Conservation (phyloP, 2,329 filamentous ascomycete genomes). For the Lecanosticta acicola region DNA sequence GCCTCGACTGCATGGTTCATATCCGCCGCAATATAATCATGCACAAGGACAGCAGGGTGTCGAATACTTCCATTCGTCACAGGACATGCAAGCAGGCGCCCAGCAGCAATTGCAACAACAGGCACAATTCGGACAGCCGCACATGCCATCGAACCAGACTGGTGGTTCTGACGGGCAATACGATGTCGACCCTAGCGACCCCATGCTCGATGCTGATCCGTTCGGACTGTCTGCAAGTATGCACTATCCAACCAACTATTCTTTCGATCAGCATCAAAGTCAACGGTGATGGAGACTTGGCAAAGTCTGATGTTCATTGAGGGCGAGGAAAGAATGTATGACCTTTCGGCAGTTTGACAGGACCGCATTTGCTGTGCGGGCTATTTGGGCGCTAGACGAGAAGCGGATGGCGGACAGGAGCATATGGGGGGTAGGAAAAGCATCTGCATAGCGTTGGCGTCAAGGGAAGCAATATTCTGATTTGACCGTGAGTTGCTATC, state of each 20-base stretch:
- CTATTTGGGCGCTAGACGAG: slow-evolving; percentile 13
- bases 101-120: slow-evolving; percentile 14
- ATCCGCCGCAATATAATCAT: slow-evolving; percentile 25
- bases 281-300: background rate
- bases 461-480: background rate
- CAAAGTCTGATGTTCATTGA: slow-evolving; percentile 1
- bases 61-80: slow-evolving; percentile 21
- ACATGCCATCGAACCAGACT: slow-evolving; percentile 20
- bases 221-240: slow-evolving; percentile 91
- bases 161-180: slow-evolving; percentile 28
- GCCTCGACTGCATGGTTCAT: slow-evolving; percentile 24
- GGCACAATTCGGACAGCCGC: slow-evolving; percentile 15
- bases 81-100: slow-evolving; percentile 8
- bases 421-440: slow-evolving; percentile 5
- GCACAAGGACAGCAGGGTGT: slow-evolving; percentile 21
- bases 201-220: slow-evolving; percentile 85
- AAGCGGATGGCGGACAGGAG: slow-evolving; percentile 3
- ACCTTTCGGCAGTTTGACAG: slow-evolving; percentile 7
- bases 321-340: slow-evolving; percentile 3
- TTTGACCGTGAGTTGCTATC: no score
- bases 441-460: slow-evolving; percentile 15
- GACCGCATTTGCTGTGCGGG: slow-evolving; percentile 13
- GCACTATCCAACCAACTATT: slow-evolving; percentile 35
- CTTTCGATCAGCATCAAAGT: slow-evolving; percentile 19
- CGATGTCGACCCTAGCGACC: slow-evolving; percentile 66